These are phyloP conservation scores for Fusarium poae DNA, from an alignment of 2,329 filamentous ascomycete genomes.

Conservation along the genomic window DNA sequence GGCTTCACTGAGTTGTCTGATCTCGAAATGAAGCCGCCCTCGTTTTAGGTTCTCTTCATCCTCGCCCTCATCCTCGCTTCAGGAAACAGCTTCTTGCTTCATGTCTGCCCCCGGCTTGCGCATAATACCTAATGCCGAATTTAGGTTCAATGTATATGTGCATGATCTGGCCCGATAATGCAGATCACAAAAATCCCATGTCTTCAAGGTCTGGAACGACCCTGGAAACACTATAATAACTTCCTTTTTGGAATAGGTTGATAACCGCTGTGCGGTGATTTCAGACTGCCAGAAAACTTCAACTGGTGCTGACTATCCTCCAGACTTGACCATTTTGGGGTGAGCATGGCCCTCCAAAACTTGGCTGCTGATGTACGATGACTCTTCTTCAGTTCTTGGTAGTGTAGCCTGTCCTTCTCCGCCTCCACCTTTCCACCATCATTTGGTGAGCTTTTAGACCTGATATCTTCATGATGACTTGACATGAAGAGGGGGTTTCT, in stretches of 20 bases:
- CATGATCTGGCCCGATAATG: not conserved
- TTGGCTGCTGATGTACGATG: slow-evolving; percentile 45
- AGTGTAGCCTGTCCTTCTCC: slow-evolving; percentile 22
- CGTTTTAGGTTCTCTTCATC: slow-evolving; percentile 27
- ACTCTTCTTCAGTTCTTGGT: slow-evolving; percentile 43
- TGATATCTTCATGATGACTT: slow-evolving; percentile 24
- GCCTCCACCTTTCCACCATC: slow-evolving; percentile 45
- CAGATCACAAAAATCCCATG: slow-evolving; percentile 11
- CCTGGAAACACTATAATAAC: slow-evolving; percentile 17
- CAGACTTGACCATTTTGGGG: slow-evolving; percentile 32
- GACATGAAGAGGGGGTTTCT: not conserved
- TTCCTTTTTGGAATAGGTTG: not conserved
- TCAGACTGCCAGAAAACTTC: slow-evolving; percentile 16
- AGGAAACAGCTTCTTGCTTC: not conserved
- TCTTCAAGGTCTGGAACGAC: slow-evolving; percentile 2
- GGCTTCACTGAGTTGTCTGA: slow-evolving; percentile 34
- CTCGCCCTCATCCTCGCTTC: slow-evolving; percentile 8
- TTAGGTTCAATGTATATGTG: not conserved
- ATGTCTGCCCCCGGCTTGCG: not conserved
- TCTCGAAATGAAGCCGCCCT: slow-evolving; percentile 33
- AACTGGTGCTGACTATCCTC: slow-evolving; percentile 20
- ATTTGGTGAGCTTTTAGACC: slow-evolving; percentile 31
- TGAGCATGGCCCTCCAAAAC: slow-evolving; percentile 32
- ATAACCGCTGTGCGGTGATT: slow-evolving; percentile 2
- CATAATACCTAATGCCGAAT: not conserved